Evolutionary conservation across 441 rosid species (phyloP), one percentile per base, ranked within the genome.

Genomic region (Flueggea neowawraea): DNA sequence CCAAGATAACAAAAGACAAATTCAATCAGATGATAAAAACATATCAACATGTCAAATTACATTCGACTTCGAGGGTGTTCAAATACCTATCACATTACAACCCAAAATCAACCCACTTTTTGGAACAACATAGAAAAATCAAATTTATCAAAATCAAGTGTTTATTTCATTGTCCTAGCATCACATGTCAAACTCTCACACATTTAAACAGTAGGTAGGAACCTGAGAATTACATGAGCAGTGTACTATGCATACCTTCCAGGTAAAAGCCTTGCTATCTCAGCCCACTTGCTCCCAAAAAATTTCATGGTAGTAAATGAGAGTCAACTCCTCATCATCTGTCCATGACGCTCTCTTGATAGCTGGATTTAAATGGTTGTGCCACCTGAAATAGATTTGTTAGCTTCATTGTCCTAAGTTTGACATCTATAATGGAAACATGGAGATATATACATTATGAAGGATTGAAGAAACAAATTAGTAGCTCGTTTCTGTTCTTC

Each of bases 261-360:
- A 8, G 89, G 92, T 70, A 95, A 80, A 72, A 83, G 90, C 71
- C 72, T 86, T 31, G 98, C 91, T 32, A 95, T 92, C 72, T 90
- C 88, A 55, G 98, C 90, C 99, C 99, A 95, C 68, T 75, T 90
- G 74, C 90, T 95, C 58, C 98, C 98, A 66, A 86, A 75, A 75
- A 51, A 65, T 22, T 62, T 69, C 74, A 80, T 87, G 98, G 61
- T 90, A 89, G 59, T 77, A 64, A 80, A 80, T 71, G 47, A 95
- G 95, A 70, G 82, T 79, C 58, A 79, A 62, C 59, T 95, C 98
- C 82, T 95, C 99, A 55, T 87, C 91, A 39, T 73, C 43, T 2
- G 96, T 87, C 99, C 99, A 95, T 22, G 95, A 87, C 57, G 85
- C 89, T 79, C 80, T 90, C 67, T 83, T 95, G 61, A 90, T 88